Conservation (phyloP, 2,329 filamentous ascomycete genomes). For the Madurella fahalii region DNA sequence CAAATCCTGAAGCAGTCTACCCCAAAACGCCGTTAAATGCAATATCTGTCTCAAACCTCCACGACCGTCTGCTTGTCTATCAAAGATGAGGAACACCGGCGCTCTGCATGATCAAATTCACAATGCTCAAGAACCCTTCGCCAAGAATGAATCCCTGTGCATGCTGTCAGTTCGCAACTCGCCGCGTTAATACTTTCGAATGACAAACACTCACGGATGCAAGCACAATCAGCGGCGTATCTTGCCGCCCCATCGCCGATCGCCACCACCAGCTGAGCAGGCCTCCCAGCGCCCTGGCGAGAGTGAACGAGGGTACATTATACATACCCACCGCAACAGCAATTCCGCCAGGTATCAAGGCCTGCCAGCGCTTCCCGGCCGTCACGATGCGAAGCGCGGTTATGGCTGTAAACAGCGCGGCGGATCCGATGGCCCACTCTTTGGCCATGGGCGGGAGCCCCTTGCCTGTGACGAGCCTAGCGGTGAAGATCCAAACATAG, state of each 20-base stretch:
- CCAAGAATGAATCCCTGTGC: slow-evolving; percentile 78
- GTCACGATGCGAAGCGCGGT: slow-evolving; percentile 66
- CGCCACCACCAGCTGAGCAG: slow-evolving; percentile 73
- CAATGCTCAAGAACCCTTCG: slow-evolving; percentile 86
- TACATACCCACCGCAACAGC: slow-evolving; percentile 96
- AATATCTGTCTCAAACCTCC: not conserved
- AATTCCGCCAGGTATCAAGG: slow-evolving; percentile 84
- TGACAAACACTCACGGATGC: slow-evolving; percentile 53
- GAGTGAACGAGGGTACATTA: slow-evolving; percentile 92
- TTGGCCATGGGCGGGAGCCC: slow-evolving; percentile 80
- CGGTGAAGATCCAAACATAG: slow-evolving; percentile 97
- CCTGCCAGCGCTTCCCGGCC: slow-evolving; percentile 59
- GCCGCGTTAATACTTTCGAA: not conserved
- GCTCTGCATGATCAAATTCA: slow-evolving; percentile 74
- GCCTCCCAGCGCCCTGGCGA: slow-evolving; percentile 82
- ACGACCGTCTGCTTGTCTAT: not conserved
- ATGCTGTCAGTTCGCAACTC: slow-evolving; percentile 13
- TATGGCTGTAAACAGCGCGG: slow-evolving; percentile 64
- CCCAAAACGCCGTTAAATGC: not conserved
- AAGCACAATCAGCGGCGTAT: slow-evolving; percentile 82
- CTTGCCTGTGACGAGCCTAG: slow-evolving; percentile 83
- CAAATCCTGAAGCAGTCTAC: not conserved
- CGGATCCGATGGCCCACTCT: slow-evolving; percentile 74
- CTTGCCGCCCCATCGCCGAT: slow-evolving; percentile 46
- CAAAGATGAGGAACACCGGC: slow-evolving; percentile 24